These are phyloP conservation scores for Rosa hybrid DNA, from an alignment of 331 rosid species.

Conservation along the genomic window DNA sequence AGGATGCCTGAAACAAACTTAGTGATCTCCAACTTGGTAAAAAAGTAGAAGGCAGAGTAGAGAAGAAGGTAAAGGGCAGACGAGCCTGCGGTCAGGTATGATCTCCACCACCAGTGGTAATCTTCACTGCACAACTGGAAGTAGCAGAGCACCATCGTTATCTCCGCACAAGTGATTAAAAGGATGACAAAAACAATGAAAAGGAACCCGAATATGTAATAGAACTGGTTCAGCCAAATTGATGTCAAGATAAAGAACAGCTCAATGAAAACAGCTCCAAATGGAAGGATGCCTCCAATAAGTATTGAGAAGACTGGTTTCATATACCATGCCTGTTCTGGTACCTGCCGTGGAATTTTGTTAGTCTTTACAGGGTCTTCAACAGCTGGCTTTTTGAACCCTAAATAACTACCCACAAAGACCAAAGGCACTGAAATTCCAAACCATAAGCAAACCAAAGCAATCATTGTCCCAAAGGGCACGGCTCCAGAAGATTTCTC, in stretches of 20 bases:
- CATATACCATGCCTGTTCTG: constrained; percentile 99
- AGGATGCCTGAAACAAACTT: constrained; percentile 93
- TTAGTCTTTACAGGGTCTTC: constrained; percentile 99
- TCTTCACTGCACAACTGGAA: constrained; percentile 99
- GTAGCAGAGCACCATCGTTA: constrained; percentile 95
- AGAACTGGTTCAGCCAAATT: constrained; percentile 98
- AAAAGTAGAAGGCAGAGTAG: constrained; percentile 93
- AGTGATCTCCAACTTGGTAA: constrained; percentile 90
- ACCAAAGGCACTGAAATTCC: constrained; percentile 98
- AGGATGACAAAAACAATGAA: constrained; percentile 91
- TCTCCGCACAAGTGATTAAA: constrained; percentile 94
- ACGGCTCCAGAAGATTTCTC: constrained; percentile 98
- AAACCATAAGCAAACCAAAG: constrained; percentile 93
- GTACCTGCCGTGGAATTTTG: constrained; percentile 95
- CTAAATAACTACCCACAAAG: constrained; percentile 95
- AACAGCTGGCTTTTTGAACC: constrained; percentile 85
- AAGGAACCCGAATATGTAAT: constrained; percentile 97
- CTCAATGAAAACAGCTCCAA: constrained; percentile 97
- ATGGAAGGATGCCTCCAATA: constrained; percentile 98
- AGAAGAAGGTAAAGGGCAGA: constrained; percentile 96
- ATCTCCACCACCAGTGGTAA: constrained; percentile 99
- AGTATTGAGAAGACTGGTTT: constrained; percentile 89
- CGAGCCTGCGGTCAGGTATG: constrained; percentile 97
- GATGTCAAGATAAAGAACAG: constrained; percentile 98
- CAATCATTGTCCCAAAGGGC: constrained; percentile 99